phyloP scores from a whole-genome alignment of 768 basidiomycete species.

The Lentinula aciculospora region DNA sequence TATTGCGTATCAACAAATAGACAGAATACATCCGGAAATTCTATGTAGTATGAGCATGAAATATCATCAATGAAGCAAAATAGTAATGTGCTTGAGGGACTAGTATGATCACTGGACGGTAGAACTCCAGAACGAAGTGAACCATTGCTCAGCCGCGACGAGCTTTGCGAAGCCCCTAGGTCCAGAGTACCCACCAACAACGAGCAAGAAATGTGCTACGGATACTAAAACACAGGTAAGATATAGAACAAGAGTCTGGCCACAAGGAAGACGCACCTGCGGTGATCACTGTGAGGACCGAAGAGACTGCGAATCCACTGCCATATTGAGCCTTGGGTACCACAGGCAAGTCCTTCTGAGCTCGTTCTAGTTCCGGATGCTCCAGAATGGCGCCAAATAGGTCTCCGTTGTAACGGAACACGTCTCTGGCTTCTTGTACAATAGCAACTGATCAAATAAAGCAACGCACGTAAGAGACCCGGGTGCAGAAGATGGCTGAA shows the following conservation, averaged over 20 bases:
- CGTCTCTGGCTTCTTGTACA: slow-evolving; percentile 40
- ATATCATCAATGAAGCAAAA: not conserved
- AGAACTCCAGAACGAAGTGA: slow-evolving; percentile 13
- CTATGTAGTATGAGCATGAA: not conserved
- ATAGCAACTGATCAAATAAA: slow-evolving; percentile 28
- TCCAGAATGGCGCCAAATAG: slow-evolving; percentile 34
- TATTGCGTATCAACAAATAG: not conserved
- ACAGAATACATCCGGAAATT: not conserved
- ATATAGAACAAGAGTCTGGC: not conserved
- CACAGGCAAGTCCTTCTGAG: slow-evolving; percentile 18
- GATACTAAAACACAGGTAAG: slow-evolving; percentile 23
- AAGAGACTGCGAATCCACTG: slow-evolving; percentile 16
- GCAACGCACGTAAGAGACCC: not conserved
- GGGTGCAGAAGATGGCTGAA: not conserved
- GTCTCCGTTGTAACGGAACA: slow-evolving; percentile 42
- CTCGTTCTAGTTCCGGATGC: slow-evolving; percentile 10
- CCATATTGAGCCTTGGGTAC: not conserved
- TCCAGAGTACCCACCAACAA: slow-evolving; percentile 41
- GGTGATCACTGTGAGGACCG: slow-evolving; percentile 28
- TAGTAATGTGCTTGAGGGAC: not conserved
- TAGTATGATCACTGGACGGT: not conserved
- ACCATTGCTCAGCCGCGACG: slow-evolving; percentile 33
- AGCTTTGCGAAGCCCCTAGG: slow-evolving; percentile 40
- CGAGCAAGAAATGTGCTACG: slow-evolving; percentile 42
- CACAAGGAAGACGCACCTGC: slow-evolving; percentile 22